Evolutionary conservation across 495 filamentous ascomycete genomes (phyloP).

Genomic region (Hyaloscypha hepaticicola): DNA sequence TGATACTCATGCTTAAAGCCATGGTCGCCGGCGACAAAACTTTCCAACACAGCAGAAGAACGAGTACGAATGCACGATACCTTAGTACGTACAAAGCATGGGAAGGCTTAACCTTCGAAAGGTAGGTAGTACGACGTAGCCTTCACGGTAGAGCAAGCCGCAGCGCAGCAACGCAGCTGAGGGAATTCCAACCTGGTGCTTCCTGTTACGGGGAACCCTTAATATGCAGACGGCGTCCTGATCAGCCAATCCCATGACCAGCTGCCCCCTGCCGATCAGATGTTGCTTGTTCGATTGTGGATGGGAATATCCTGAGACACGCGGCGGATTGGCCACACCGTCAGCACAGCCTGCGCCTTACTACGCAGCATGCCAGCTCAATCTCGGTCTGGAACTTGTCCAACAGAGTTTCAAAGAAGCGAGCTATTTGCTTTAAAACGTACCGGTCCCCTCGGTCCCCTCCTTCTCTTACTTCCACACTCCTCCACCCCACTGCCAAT

Average conservation of each 20-base stretch:
- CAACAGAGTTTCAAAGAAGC: background rate
- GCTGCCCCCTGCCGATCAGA: conserved; percentile 12
- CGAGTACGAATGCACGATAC: too few species aligned
- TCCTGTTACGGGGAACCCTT: background rate
- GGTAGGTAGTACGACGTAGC: too few species aligned
- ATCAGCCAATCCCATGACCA: conserved; percentile 9
- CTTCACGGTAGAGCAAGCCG: too few species aligned
- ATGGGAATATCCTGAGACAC: conserved; percentile 13
- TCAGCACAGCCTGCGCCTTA: conserved; percentile 6
- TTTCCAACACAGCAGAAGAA: too few species aligned
- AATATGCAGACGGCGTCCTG: background rate
- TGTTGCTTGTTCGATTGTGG: background rate
- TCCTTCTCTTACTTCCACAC: background rate
- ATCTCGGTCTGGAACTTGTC: background rate
- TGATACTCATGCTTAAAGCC: too few species aligned
- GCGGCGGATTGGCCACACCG: conserved; percentile 13
- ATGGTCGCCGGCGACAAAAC: too few species aligned
- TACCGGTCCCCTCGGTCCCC: background rate
- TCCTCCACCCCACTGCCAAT: background rate
- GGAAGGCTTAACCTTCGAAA: too few species aligned
- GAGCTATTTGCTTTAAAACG: background rate
- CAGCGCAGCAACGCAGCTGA: too few species aligned
- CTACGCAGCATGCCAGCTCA: conserved; percentile 4
- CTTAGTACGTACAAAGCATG: too few species aligned
- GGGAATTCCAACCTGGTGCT: background rate